phyloP scores from a whole-genome alignment of 345 rosid species.

The Triadica sebifera region DNA sequence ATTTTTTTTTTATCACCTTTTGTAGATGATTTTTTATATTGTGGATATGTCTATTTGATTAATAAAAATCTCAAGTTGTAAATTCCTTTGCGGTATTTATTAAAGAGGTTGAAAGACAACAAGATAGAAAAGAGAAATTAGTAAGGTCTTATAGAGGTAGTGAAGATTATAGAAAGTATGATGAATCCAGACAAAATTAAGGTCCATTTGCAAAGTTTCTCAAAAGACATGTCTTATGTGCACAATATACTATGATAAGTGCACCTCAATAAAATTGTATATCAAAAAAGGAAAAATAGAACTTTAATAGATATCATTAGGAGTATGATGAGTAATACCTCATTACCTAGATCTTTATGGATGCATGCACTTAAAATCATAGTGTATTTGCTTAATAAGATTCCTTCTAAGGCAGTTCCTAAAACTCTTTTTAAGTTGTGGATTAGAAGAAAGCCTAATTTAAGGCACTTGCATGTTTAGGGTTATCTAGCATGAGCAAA shows the following conservation, averaged over 20 bases:
- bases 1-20: too few species aligned
- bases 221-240: too few species aligned
- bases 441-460: not conserved
- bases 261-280: too few species aligned
- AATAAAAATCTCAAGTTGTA: too few species aligned
- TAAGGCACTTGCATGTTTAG: not conserved
- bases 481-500: not conserved
- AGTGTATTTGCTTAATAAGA: not conserved
- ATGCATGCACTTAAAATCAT: not conserved
- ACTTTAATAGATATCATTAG: not conserved
- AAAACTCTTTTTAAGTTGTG: not conserved
- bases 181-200: too few species aligned
- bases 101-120: too few species aligned
- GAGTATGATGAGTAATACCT: not conserved
- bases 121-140: not conserved
- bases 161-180: too few species aligned
- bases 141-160: not conserved
- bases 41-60: too few species aligned
- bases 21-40: too few species aligned
- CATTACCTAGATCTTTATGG: not conserved
- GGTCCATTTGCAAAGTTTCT: too few species aligned
- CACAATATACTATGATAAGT: too few species aligned
- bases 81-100: too few species aligned
- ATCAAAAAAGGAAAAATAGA: not conserved
- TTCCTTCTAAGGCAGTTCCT: slow-evolving; percentile 2